phyloP scores from a whole-genome alignment of 2,329 filamentous ascomycete species.

The Alternaria burnsii region DNA sequence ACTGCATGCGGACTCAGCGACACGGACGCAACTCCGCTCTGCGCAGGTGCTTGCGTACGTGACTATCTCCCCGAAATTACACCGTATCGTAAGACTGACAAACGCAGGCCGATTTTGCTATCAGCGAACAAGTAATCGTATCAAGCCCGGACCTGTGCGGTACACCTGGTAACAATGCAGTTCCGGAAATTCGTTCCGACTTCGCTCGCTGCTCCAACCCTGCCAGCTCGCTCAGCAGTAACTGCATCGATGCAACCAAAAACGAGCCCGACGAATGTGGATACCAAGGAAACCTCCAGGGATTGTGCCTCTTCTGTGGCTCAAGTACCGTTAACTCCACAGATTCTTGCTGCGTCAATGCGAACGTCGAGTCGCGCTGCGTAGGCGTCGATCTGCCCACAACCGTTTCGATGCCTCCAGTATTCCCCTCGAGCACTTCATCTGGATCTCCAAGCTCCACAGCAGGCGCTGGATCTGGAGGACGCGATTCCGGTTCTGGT shows the following conservation, averaged over 20 bases:
- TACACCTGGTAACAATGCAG: constrained; percentile 69
- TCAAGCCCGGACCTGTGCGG: constrained; percentile 78
- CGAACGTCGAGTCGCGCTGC: constrained; percentile 78
- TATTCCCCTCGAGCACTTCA: constrained; percentile 67
- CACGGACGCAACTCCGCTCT: constrained; percentile 76
- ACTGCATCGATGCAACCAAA: constrained; percentile 76
- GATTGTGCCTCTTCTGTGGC: constrained; percentile 87
- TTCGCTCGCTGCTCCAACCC: constrained; percentile 90
- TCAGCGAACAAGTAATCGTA: constrained; percentile 86
- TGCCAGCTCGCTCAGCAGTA: constrained; percentile 75
- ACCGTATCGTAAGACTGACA: constrained; percentile 41
- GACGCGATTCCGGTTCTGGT: constrained; percentile 51
- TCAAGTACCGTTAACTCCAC: constrained; percentile 88
- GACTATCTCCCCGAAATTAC: neutral
- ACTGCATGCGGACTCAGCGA: constrained; percentile 70
- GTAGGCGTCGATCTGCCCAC: constrained; percentile 78
- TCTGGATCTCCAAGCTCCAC: constrained; percentile 60
- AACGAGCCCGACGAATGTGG: constrained; percentile 93
- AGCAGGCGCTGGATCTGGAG: constrained; percentile 31
- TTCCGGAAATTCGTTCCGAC: constrained; percentile 85
- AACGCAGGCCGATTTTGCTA: constrained; percentile 77
- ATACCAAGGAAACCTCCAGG: constrained; percentile 73
- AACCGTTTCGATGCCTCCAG: constrained; percentile 66
- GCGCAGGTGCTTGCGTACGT: constrained; percentile 86
- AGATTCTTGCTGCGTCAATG: constrained; percentile 91